Percentiles rank a stretch among this genome's conserved stretches.
These are phyloP conservation scores for Aureobasidium namibiae DNA, from an alignment of 2,329 filamentous ascomycete genomes.

Conservation along the genomic window DNA sequence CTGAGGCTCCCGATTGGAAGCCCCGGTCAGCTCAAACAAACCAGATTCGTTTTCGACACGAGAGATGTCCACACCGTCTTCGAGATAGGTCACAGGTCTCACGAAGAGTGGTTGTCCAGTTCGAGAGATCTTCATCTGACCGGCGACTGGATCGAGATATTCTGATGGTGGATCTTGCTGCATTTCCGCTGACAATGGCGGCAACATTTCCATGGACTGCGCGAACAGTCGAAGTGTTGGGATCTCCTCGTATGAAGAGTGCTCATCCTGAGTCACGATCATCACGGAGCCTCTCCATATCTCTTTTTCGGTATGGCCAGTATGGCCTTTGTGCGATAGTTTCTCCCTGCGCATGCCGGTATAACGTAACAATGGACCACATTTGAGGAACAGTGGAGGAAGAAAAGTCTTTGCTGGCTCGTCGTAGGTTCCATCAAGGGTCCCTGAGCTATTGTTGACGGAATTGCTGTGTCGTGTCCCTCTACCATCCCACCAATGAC, in stretches of 20 bases:
- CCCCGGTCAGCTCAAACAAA: conserved; percentile 56
- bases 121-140: conserved; percentile 75
- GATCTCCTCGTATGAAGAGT: conserved; percentile 70
- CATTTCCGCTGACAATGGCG: conserved; percentile 64
- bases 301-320: conserved; percentile 51
- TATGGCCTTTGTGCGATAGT: conserved; percentile 19
- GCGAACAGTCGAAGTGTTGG: conserved; percentile 79
- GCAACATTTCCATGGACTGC: conserved; percentile 74
- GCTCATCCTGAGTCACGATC: conserved; percentile 83
- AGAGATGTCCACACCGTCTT: conserved; percentile 71
- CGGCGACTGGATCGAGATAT: conserved; percentile 82
- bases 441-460: neutral
- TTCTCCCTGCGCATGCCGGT: conserved; percentile 66
- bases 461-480: conserved; percentile 20
- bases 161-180: conserved; percentile 58
- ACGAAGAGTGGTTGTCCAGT: conserved; percentile 83
- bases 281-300: conserved; percentile 91
- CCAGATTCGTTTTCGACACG: conserved; percentile 71
- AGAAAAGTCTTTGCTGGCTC: conserved; percentile 64
- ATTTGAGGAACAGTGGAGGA: conserved; percentile 76
- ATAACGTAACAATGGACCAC: conserved; percentile 83
- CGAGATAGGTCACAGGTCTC: conserved; percentile 76
- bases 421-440: conserved; percentile 55
- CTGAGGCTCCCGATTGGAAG: conserved; percentile 21
- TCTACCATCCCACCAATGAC: conserved; percentile 65